These are phyloP conservation scores for Trypanosoma congolense DNA, from an alignment of 208 protist species.

Conservation along the genomic window DNA sequence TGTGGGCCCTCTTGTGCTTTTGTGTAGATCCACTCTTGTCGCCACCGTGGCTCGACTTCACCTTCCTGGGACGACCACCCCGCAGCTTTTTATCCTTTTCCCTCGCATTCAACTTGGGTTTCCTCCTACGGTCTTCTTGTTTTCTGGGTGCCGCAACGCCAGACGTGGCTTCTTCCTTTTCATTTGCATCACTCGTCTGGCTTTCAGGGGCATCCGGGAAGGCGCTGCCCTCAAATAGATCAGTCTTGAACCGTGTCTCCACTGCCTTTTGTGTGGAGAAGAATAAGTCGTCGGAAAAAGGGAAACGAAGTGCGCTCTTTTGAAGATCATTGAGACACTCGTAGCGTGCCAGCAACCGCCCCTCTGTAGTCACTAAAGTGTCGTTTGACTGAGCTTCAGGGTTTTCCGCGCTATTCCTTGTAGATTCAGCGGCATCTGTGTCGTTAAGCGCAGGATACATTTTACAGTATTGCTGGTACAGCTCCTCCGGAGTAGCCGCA, in stretches of 20 bases:
- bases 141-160: too few relatives aligned
- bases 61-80: background rate
- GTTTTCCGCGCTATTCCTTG: background rate
- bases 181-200: too few relatives aligned
- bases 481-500: slow-evolving; percentile 9
- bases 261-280: background rate
- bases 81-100: too few relatives aligned
- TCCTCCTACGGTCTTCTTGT: too few relatives aligned
- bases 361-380: background rate
- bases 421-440: background rate
- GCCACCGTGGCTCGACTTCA: background rate
- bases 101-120: too few relatives aligned
- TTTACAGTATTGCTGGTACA: slow-evolving; percentile 17
- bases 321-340: slow-evolving; percentile 17
- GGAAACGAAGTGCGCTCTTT: slow-evolving; percentile 17
- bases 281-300: slow-evolving; percentile 8
- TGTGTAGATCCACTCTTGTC: too few relatives aligned
- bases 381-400: background rate
- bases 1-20: too few relatives aligned
- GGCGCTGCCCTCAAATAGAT: too few relatives aligned
- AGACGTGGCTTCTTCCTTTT: too few relatives aligned
- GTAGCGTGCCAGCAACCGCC: slow-evolving; percentile 1
- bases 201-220: too few relatives aligned
- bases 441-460: background rate
- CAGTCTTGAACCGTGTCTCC: too few relatives aligned